A percentile compares a stretch with the other conserved stretches of the same genome.
phyloP scores from a whole-genome alignment of 2,329 filamentous ascomycete species.

The Erysiphe pulchra region DNA sequence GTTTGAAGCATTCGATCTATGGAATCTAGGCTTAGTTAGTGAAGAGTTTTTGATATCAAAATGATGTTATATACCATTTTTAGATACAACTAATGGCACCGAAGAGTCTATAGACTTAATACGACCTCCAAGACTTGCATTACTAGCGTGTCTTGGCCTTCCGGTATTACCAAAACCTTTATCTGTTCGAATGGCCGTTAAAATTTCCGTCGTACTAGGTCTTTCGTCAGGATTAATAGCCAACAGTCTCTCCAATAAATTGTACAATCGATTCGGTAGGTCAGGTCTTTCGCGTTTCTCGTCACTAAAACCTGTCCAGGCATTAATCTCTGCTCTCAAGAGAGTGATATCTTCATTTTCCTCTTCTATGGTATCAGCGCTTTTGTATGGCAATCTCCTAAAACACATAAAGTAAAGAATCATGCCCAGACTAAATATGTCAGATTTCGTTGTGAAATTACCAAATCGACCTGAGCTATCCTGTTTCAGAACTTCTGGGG shows the following conservation, averaged over 20 bases:
- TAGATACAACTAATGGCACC: constrained; percentile 8
- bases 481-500: constrained; percentile 65
- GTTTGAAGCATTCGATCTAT: constrained; percentile 8
- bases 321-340: constrained; percentile 60
- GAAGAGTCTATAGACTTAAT: constrained; percentile 13
- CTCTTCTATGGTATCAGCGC: constrained; percentile 65
- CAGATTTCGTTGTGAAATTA: constrained; percentile 91
- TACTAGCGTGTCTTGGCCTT: constrained; percentile 8
- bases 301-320: constrained; percentile 70
- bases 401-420: constrained; percentile 98
- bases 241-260: constrained; percentile 56
- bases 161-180: constrained; percentile 11
- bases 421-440: constrained; percentile 97
- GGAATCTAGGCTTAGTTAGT: constrained; percentile 5
- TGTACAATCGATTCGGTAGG: constrained; percentile 65
- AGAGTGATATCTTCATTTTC: constrained; percentile 78
- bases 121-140: constrained; percentile 7
- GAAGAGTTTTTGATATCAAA: neutral
- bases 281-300: constrained; percentile 52
- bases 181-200: constrained; percentile 18
- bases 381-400: constrained; percentile 58
- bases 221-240: constrained; percentile 51
- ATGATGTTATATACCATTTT: constrained; percentile 5
- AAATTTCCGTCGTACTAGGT: constrained; percentile 65
- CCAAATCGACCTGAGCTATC: constrained; percentile 47